Base-by-base conservation (phyloP, 306 rosid species). In the Fragaria nilgerrensis region DNA sequence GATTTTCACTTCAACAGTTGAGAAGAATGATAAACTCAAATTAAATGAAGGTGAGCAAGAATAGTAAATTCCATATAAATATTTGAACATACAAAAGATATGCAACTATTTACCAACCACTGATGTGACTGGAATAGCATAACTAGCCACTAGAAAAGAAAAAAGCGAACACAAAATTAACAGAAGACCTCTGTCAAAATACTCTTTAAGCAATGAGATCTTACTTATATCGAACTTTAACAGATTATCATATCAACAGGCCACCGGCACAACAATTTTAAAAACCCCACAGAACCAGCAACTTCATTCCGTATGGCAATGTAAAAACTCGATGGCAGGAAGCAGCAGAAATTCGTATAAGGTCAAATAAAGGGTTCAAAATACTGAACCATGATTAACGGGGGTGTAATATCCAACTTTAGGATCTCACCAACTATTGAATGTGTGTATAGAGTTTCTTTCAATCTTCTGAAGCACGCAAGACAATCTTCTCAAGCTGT, bases 401-500 rank as follows among this genome's bases (percentile, higher is more conserved):
- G 74, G 56, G 83, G 75, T 70, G 76, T 77, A 75, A 71, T 50
- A 80, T 78, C 81, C 81, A 74, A 83, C 73, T 77, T 23, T 27
- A 29, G n/a, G 70, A 75, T 77, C 77, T 68, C 69, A 37, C 45
- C 72, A 58, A 27, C 68, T 1, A 66, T 27, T 20, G 73, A 80
- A 34, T 64, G 72, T 61, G 65, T 68, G 77, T 25, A 45, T 63
- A 75, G 73, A 70, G 70, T 19, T 63, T 79, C 74, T 66, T 75
- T 92, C 91, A 85, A 58, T 96, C 94, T 69, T 92, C 89, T 39
- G 89, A 91, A 81, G 85, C 86, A 72, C 77, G 84, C 66, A 91
- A 52, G 80, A 83, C 67, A 77, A 91, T 82, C 86, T 90, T 96
- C 89, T 96, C 99, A 39, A 86, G 97, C 85, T 89, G 98, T 72